These are phyloP conservation scores for Eucalyptus microcorys DNA, from an alignment of 345 rosid genomes.

Conservation along the genomic window DNA sequence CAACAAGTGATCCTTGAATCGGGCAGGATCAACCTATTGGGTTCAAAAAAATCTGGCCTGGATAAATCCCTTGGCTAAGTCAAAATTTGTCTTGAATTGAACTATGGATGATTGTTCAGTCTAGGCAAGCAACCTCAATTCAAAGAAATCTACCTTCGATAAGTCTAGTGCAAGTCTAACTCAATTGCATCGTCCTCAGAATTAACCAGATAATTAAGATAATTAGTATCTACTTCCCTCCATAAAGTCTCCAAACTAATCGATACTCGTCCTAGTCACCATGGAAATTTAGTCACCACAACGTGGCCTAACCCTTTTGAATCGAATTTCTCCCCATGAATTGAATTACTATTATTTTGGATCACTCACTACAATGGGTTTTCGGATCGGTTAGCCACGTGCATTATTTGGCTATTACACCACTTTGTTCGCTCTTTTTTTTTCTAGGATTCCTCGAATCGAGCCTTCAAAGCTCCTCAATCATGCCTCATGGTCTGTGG, in stretches of 20 bases:
- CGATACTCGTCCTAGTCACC: no score
- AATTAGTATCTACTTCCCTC: not conserved
- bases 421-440: not conserved
- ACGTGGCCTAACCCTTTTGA: no score
- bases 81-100: not conserved
- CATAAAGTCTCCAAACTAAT: not conserved
- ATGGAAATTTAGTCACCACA: no score
- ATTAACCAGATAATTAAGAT: not conserved
- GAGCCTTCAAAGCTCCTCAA: not conserved
- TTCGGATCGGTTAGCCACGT: fast-evolving
- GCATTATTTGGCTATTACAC: fast-evolving
- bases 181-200: fast-evolving
- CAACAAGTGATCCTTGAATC: not conserved
- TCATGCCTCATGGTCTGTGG: not conserved
- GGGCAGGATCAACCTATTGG: not conserved
- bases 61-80: not conserved
- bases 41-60: fast-evolving
- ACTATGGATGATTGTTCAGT: not conserved
- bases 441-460: not conserved
- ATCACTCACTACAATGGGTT: fast-evolving
- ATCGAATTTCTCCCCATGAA: no score
- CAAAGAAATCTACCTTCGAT: fast-evolving
- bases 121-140: not conserved
- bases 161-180: not conserved
- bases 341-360: fast-evolving